Evolutionary conservation across 2,329 filamentous ascomycete species (phyloP).

Genomic region (Ophiocordyceps camponoti-rufipedis): DNA sequence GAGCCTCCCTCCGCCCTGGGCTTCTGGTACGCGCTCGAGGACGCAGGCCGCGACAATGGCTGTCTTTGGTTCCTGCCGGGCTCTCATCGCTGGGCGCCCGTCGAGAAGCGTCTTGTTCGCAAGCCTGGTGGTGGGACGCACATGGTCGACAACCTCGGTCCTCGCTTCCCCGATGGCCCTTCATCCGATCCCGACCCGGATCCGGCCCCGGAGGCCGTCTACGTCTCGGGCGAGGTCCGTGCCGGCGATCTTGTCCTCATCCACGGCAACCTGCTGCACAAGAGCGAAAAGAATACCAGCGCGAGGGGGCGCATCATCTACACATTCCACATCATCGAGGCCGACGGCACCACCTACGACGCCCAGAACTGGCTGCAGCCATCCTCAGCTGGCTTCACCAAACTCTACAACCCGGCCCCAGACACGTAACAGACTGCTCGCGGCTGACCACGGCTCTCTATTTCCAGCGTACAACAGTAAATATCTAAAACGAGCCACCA

Average conservation of each 20-base stretch:
- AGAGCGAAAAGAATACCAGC: conserved; percentile 86
- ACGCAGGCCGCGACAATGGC: conserved; percentile 72
- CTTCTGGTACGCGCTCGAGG: conserved; percentile 95
- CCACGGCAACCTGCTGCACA: conserved; percentile 88
- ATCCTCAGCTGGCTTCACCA: conserved; percentile 61
- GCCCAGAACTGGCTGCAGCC: conserved; percentile 87
- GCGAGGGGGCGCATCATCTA: conserved; percentile 82
- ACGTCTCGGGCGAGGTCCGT: conserved; percentile 73
- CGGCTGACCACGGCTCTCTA: background rate
- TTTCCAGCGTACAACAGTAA: background rate
- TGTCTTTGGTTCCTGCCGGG: conserved; percentile 76
- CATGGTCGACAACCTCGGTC: conserved; percentile 52
- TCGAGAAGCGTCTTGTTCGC: conserved; percentile 61
- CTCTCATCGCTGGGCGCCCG: conserved; percentile 55
- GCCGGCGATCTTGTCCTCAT: conserved; percentile 84
- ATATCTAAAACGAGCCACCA: conserved; percentile 1
- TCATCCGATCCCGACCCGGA: conserved; percentile 7
- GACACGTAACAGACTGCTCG: background rate
- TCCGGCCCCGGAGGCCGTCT: conserved; percentile 24
- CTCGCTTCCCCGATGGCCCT: conserved; percentile 38
- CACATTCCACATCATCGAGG: conserved; percentile 94
- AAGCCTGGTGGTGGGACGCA: conserved; percentile 40
- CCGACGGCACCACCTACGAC: conserved; percentile 56
- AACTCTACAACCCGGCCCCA: conserved; percentile 21
- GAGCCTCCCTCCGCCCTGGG: conserved; percentile 76